A percentile compares a stretch with the other conserved stretches of the same genome.
Evolutionary conservation across 78 protist genomes (phyloP).

Genomic region (Monosiga brevicollis): DNA sequence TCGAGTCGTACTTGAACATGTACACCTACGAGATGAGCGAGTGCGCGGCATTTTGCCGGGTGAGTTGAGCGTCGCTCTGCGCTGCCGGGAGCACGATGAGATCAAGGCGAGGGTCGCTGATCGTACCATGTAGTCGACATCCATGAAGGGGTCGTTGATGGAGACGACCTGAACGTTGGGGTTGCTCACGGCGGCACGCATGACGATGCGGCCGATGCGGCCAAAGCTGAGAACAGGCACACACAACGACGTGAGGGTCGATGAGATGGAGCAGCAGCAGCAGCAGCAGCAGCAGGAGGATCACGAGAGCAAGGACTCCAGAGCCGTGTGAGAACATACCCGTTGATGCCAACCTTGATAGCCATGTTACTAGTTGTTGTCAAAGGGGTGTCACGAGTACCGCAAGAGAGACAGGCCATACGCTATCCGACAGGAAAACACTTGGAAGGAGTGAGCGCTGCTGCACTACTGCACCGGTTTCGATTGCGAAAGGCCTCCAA

Average conservation of each 20-base stretch:
- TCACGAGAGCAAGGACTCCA: not conserved
- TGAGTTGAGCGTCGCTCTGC: not conserved
- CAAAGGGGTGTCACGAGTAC: too few species aligned
- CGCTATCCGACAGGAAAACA: too few species aligned
- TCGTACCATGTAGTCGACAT: slow-evolving; percentile 80
- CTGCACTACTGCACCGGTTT: too few species aligned
- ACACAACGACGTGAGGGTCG: too few species aligned
- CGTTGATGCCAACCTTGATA: slow-evolving; percentile 39
- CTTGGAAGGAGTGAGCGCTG: too few species aligned
- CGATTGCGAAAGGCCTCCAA: too few species aligned
- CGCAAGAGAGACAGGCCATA: too few species aligned
- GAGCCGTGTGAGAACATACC: not conserved
- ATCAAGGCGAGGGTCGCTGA: slow-evolving; percentile 3
- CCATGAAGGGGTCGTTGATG: slow-evolving; percentile 95
- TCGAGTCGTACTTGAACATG: slow-evolving; percentile 88
- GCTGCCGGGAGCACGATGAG: not conserved
- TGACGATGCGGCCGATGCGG: slow-evolving; percentile 96
- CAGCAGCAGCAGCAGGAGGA: not conserved
- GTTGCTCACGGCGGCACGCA: slow-evolving; percentile 56
- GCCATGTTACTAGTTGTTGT: too few species aligned
- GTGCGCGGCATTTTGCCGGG: not conserved
- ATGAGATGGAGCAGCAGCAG: not conserved
- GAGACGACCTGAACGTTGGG: slow-evolving; percentile 61
- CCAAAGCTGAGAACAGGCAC: slow-evolving; percentile 86
- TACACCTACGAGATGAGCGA: slow-evolving; percentile 35